Evolutionary conservation across 257 asterid species (phyloP).

Genomic region (Solanum etuberosum): DNA sequence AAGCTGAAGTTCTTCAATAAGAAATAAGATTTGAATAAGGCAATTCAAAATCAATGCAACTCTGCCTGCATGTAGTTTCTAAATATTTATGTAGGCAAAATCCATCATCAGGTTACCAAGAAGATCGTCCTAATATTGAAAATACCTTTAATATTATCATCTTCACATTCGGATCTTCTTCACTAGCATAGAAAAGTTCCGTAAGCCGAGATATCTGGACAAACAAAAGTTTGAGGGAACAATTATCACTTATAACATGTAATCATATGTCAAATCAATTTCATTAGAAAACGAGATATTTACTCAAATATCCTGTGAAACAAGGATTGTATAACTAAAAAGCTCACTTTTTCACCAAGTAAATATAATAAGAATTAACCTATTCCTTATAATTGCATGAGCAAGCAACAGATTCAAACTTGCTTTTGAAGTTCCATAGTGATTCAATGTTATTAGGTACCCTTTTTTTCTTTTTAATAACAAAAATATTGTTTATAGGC

Average conservation of each 20-base stretch:
- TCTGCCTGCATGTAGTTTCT: neutral
- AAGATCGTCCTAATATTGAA: neutral
- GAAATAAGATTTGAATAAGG: neutral
- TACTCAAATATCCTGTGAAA: no score
- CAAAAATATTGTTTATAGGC: no score
- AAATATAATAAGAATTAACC: no score
- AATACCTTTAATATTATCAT: slow-evolving; percentile 65
- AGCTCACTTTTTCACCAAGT: no score
- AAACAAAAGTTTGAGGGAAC: neutral
- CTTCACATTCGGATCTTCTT: slow-evolving; percentile 52
- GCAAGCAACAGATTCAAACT: no score
- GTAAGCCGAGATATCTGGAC: slow-evolving; percentile 51
- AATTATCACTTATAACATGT: neutral
- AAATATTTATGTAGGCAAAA: neutral
- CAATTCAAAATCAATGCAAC: neutral
- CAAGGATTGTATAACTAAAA: no score
- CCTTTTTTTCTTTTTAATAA: no score
- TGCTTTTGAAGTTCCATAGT: no score
- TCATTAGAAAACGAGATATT: no score
- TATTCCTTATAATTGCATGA: no score
- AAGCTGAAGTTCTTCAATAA: neutral
- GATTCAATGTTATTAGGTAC: no score
- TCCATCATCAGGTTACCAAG: neutral
- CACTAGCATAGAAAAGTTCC: slow-evolving; percentile 44
- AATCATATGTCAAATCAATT: neutral